Percentiles rank a stretch among this genome's conserved stretches.
Conservation (phyloP, 768 basidiomycete species). For the Galerina marginata region DNA sequence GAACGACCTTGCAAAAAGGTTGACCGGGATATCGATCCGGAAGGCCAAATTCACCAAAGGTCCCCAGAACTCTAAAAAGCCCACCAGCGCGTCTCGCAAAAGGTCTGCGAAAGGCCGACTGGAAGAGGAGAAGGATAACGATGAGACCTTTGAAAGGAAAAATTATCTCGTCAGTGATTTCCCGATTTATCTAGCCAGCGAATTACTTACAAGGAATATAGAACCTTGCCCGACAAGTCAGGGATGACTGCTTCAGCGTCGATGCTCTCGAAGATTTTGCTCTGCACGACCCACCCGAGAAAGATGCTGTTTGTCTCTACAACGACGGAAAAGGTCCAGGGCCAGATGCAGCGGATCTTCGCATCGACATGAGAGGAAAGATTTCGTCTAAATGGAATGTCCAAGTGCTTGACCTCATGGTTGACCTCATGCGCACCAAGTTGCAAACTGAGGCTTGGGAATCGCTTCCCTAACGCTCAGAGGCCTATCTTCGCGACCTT, state of each 20-base stretch:
- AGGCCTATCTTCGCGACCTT: slow-evolving; percentile 13
- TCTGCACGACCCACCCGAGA: background rate
- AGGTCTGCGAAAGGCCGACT: too few species aligned
- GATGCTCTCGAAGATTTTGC: background rate
- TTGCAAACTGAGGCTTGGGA: background rate
- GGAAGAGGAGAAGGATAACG: too few species aligned
- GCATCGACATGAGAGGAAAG: slow-evolving; percentile 17
- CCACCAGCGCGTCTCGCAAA: too few species aligned
- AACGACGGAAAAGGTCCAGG: slow-evolving; percentile 11
- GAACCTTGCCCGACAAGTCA: too few species aligned
- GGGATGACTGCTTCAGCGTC: background rate
- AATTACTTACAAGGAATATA: too few species aligned
- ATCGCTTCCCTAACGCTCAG: slow-evolving; percentile 9
- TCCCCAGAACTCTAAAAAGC: too few species aligned
- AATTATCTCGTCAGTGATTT: too few species aligned
- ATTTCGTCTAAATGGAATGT: slow-evolving; percentile 15
- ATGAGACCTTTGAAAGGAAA: too few species aligned
- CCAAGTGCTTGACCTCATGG: slow-evolving; percentile 9
- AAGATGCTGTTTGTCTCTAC: background rate
- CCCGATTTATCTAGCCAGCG: too few species aligned
- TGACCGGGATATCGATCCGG: too few species aligned
- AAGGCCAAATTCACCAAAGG: too few species aligned
- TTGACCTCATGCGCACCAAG: background rate
- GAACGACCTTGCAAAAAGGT: background rate
- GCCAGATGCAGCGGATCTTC: slow-evolving; percentile 9